Evolutionary conservation across 2,329 filamentous ascomycete genomes (phyloP).

Genomic region (Apiospora kogelbergensis): DNA sequence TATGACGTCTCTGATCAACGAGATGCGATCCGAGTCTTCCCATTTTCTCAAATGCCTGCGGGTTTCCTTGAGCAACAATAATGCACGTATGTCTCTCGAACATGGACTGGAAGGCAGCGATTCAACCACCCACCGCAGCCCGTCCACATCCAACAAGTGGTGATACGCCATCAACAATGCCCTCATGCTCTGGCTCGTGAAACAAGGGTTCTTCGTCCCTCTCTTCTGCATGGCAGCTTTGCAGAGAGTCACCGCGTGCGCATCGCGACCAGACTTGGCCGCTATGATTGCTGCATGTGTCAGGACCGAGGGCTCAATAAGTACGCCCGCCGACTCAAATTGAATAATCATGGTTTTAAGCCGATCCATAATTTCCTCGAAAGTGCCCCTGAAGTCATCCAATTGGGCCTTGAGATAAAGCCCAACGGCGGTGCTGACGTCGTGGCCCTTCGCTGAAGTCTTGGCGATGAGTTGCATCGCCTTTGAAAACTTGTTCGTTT

Average conservation of each 20-base stretch:
- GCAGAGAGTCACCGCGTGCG: slow-evolving; percentile 28
- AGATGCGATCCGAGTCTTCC: neutral
- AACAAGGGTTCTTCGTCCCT: slow-evolving; percentile 25
- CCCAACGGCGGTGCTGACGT: slow-evolving; percentile 38
- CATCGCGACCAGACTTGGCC: slow-evolving; percentile 20
- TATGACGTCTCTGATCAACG: slow-evolving; percentile 19
- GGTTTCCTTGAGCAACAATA: slow-evolving; percentile 22
- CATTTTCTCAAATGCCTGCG: slow-evolving; percentile 19
- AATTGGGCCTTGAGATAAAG: slow-evolving; percentile 26
- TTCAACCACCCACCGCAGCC: slow-evolving; percentile 23
- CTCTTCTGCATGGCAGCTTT: slow-evolving; percentile 24
- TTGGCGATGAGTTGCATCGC: slow-evolving; percentile 41
- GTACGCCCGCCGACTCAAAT: slow-evolving; percentile 27
- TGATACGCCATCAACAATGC: slow-evolving; percentile 26
- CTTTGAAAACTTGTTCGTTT: slow-evolving; percentile 26
- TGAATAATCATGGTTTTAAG: slow-evolving; percentile 25
- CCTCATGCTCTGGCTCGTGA: slow-evolving; percentile 24
- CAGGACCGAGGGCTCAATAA: slow-evolving; percentile 23
- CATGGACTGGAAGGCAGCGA: slow-evolving; percentile 22
- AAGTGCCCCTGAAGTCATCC: slow-evolving; percentile 19
- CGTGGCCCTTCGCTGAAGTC: slow-evolving; percentile 39
- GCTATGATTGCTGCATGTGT: slow-evolving; percentile 27
- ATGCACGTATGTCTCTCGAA: slow-evolving; percentile 20
- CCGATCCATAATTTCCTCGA: slow-evolving; percentile 22
- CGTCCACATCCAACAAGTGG: slow-evolving; percentile 19